Conservation (phyloP, 1,139 yeast genomes). For the Sugiyamaella grinbergsii region DNA sequence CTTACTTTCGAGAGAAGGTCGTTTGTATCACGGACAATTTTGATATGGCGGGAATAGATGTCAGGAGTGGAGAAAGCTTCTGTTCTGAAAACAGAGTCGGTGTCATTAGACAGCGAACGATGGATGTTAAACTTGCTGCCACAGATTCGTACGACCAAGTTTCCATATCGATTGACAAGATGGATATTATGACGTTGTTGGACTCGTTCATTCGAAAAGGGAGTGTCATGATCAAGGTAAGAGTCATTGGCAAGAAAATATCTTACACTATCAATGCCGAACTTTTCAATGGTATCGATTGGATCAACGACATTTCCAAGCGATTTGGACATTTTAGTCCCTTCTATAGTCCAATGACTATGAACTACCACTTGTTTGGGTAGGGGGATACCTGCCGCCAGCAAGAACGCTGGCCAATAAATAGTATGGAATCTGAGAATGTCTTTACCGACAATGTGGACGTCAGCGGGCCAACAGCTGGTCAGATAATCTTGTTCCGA, state of each 20-base stretch:
- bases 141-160: conserved; percentile 71
- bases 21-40: conserved; percentile 39
- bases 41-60: conserved; percentile 8
- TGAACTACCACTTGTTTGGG: conserved; percentile 84
- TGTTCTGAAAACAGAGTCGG: conserved; percentile 12
- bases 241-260: conserved; percentile 79
- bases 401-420: conserved; percentile 90
- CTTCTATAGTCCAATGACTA: conserved; percentile 91
- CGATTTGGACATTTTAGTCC: conserved; percentile 91
- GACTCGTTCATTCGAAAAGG: conserved; percentile 66
- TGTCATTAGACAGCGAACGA: conserved; percentile 26
- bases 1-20: conserved; percentile 46
- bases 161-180: conserved; percentile 81
- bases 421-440: conserved; percentile 82
- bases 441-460: conserved; percentile 90
- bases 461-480: conserved; percentile 58
- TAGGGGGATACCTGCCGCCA: conserved; percentile 74
- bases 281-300: conserved; percentile 52
- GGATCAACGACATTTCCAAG: conserved; percentile 98
- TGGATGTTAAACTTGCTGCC: conserved; percentile 65
- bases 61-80: conserved; percentile 22
- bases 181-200: conserved; percentile 58
- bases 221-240: conserved; percentile 73
- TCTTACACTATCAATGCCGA: conserved; percentile 71
- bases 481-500: conserved; percentile 24